Evolutionary conservation across 495 filamentous ascomycete species (phyloP), one percentile per base, ranked within the genome.

Genomic region (Talaromyces borbonicus): DNA sequence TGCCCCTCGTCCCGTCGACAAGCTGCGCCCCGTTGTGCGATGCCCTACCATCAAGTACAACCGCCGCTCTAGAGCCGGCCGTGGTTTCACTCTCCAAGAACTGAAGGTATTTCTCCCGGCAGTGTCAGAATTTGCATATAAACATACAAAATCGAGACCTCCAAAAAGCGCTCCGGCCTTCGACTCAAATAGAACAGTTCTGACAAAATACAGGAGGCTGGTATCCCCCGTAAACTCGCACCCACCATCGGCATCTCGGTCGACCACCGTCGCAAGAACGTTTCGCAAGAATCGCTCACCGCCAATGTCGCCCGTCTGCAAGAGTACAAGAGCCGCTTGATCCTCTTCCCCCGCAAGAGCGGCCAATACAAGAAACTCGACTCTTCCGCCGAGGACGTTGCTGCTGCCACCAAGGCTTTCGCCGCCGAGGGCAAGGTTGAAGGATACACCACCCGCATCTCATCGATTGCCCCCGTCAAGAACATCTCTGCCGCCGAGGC

Each of bases 1-100:
- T 61, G 92, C 93, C 59, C 93, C 92, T 60, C 87, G 90, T 60
- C 92, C 92, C 52, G 87, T 95, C 67, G 92, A 98, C 80, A 90
- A 87, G 75, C 80, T 98, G 56, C 81, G 90, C 59, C 92, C 92
- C 52, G 73, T 98, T 69, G 90, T 97, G 52, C 85, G 87, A 67
- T 96, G 87, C 81, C 87, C 89, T 57, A 83, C 78, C 43, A 69
- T 95, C 79, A 95, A 92, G 79, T 97, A 96, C 78, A 98, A 98
- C 84, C 90, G 92, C 62, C 89, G 90, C 62, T 84, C 95, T 56
- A 84, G 93, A 63, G 83, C 87, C 57, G 92, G 92, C 62, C 87
- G 93, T 75, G 92, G 92, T 58, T 98, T 98, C 81, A 85, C 92
- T 51, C 78, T 97, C 47, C 77, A 80, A 68, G 92, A 98, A 81